Percentiles rank a stretch among this genome's conserved stretches.
Evolutionary conservation across 805 yeast genomes (phyloP).

Genomic region (Lipomyces yamadae): DNA sequence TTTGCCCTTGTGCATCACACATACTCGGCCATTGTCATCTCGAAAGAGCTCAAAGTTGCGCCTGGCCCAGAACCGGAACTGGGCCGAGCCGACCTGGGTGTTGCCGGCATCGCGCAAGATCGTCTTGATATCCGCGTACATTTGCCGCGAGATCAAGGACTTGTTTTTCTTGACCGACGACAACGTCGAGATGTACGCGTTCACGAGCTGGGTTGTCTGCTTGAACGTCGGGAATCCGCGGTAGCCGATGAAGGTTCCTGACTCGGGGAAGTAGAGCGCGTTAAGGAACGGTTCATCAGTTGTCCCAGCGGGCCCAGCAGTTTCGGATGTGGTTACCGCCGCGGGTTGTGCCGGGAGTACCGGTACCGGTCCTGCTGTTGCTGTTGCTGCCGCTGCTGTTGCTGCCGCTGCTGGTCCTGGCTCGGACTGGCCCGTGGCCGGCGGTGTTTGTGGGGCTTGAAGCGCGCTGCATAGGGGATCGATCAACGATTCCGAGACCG

Average conservation of each 20-base stretch:
- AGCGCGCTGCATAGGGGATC: neutral
- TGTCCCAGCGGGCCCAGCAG: too few relatives aligned
- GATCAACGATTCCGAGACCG: neutral
- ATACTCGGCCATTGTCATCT: slow-evolving; percentile 9
- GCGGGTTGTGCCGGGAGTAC: too few relatives aligned
- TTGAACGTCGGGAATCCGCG: slow-evolving; percentile 32
- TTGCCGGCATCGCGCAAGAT: slow-evolving; percentile 17
- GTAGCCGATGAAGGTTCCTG: slow-evolving; percentile 32
- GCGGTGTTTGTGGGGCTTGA: neutral
- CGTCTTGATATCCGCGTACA: slow-evolving; percentile 28
- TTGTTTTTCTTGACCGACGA: slow-evolving; percentile 32
- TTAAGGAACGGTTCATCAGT: slow-evolving; percentile 13
- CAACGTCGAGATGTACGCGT: slow-evolving; percentile 34
- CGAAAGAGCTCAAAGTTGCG: slow-evolving; percentile 26
- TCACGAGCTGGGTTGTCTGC: slow-evolving; percentile 27
- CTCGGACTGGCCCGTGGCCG: neutral
- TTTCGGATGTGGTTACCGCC: too few relatives aligned
- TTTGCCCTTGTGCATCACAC: slow-evolving; percentile 32
- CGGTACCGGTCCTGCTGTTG: too few relatives aligned
- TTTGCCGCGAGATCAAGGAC: slow-evolving; percentile 29
- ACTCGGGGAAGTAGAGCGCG: slow-evolving; percentile 28
- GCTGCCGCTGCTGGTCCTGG: neutral
- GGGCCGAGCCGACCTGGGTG: slow-evolving; percentile 20
- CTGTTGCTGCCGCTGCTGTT: neutral
- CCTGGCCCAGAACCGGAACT: slow-evolving; percentile 36